Percentiles rank a stretch among this genome's conserved stretches.
Conservation (phyloP, 192 early-diverging fungal genomes). For the Glomus cerebriforme region DNA sequence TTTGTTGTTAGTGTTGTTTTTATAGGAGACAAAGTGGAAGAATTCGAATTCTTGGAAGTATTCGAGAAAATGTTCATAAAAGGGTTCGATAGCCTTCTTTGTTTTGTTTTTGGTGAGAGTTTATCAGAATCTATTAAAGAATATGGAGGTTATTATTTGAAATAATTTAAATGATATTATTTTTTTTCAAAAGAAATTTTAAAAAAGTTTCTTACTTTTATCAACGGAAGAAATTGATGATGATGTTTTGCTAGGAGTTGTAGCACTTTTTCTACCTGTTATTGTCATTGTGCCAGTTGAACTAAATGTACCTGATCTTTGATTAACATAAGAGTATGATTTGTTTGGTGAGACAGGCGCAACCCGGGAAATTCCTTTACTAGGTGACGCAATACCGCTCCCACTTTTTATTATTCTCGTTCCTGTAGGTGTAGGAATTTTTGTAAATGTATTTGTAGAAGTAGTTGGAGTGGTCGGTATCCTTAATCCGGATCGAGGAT, state of each 20-base stretch:
- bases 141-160: background rate
- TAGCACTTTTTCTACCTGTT: constrained; percentile 4
- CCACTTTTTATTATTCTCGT: constrained; percentile 20
- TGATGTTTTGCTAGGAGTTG: background rate
- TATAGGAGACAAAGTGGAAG: background rate
- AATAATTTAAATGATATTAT: background rate
- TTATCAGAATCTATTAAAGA: background rate
- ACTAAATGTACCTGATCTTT: background rate
- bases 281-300: background rate
- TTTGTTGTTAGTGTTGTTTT: background rate
- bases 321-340: background rate
- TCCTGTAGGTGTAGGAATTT: constrained; percentile 29
- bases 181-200: background rate
- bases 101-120: background rate
- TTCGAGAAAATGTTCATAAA: background rate
- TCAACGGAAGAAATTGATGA: background rate
- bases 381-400: constrained; percentile 7
- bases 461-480: constrained; percentile 9
- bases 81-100: background rate
- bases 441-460: background rate
- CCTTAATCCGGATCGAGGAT: background rate
- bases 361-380: background rate
- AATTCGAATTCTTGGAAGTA: background rate
- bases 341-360: background rate
- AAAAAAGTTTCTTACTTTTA: background rate